Evolutionary conservation across 371 early-diverging fungal species (phyloP).

Genomic region (Haplosporangium sp.): DNA sequence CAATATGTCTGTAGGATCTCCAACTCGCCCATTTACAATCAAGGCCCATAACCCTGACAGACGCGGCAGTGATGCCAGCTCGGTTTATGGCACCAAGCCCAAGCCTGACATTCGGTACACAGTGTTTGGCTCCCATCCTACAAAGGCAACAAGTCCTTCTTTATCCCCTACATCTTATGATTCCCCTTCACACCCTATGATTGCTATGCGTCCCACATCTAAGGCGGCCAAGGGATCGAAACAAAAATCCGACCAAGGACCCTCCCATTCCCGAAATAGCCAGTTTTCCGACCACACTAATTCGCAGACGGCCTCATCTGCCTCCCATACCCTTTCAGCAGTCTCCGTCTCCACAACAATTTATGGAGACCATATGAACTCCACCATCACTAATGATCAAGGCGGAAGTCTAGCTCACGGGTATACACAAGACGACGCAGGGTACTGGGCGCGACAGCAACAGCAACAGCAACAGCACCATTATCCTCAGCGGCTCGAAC

Average conservation of each 20-base stretch:
- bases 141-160: conserved; percentile 12
- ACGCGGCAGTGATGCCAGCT: conserved; percentile 23
- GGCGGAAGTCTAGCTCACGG: not conserved
- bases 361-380: not conserved
- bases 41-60: conserved; percentile 7
- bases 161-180: conserved; percentile 4
- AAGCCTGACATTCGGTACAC: conserved; percentile 21
- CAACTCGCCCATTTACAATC: conserved; percentile 21
- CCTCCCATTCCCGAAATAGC: not conserved
- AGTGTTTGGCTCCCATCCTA: conserved; percentile 27
- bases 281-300: conserved; percentile 9
- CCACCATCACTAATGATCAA: not conserved
- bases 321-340: not conserved
- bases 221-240: not conserved
- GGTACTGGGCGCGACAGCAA: not conserved
- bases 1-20: conserved; percentile 7
- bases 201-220: conserved; percentile 1
- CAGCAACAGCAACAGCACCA: not conserved
- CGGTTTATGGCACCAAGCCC: conserved; percentile 1
- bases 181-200: conserved; percentile 20
- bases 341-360: not conserved
- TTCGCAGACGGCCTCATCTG: not conserved
- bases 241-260: not conserved
- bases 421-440: too few species aligned
- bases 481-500: not conserved